Evolutionary conservation across 2,329 filamentous ascomycete genomes (phyloP).

Genomic region (Claviceps quebecensis): DNA sequence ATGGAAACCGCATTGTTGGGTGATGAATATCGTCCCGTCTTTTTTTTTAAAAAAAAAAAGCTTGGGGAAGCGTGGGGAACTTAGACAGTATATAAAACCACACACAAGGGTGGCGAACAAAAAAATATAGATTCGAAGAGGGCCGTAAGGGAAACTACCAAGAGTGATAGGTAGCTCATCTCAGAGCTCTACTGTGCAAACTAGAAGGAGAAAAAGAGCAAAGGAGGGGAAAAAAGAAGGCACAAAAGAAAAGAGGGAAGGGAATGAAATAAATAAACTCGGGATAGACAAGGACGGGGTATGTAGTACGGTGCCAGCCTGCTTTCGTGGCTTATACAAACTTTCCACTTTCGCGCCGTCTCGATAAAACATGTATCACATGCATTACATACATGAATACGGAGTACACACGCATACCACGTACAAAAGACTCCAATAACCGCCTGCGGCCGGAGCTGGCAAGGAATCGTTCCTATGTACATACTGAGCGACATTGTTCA

Average conservation of each 20-base stretch:
- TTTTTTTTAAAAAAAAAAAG: not conserved
- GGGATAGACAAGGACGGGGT: not conserved
- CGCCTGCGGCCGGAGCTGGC: no score
- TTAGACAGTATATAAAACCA: no score
- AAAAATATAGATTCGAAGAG: not conserved
- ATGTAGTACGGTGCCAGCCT: no score
- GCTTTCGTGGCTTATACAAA: not conserved
- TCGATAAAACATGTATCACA: no score
- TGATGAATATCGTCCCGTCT: not conserved
- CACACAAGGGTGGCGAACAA: not conserved
- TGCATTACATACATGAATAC: no score
- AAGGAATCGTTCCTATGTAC: no score
- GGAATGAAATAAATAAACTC: not conserved
- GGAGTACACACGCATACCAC: no score
- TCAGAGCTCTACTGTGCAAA: no score
- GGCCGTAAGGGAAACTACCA: not conserved
- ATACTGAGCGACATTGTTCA: no score
- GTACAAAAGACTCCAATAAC: no score
- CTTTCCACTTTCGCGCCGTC: not conserved
- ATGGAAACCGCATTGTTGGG: not conserved
- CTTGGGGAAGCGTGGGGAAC: not conserved
- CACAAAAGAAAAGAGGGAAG: not conserved
- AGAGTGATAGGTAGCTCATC: not conserved
- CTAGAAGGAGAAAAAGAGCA: not conserved
- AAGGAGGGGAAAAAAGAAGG: not conserved